Evolutionary conservation across 495 filamentous ascomycete genomes (phyloP), one percentile per base, ranked within the genome.

Genomic region (Lophium mytilinum): DNA sequence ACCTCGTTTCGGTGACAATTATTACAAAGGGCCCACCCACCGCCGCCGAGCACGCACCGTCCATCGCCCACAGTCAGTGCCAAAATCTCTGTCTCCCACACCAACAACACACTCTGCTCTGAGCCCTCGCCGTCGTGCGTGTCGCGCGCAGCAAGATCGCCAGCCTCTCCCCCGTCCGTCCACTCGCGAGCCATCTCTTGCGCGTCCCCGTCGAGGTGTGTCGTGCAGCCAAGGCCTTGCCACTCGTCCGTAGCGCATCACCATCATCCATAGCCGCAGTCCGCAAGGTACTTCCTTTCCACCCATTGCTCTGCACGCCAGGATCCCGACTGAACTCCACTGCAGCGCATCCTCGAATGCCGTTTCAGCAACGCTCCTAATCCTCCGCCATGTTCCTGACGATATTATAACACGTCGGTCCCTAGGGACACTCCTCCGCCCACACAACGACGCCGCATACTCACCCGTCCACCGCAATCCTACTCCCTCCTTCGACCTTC

Each of bases 401-500:
- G 37, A 55, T 50, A 37, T 71, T 66, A 71, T 72, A 72, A 60
- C 60, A 48, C 18, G 24, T 51, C 50, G 39, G 66, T 70, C 67
- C 69, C 63, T 59, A 65, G 70, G 70, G 69, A 68, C 65, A 61
- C 54, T 53, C 21, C 53, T 17, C 50, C 30, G 19, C 50, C 57
- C 41, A 35, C 30, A 17, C 24, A 21, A 36, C 14, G 45, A 12
- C 45, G n/a, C 24, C 18, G 6, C 34, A 37, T n/a, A 11, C 37
- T 18, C 14, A 18, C 45, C 17, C 14, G 9, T 24, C 12, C 15
- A 24, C 6, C 45, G 4, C 21, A 15, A 14, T 48, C 19, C 10
- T 9, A 52, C n/a, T 24, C 21, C 10, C 5, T 30, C 45, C 45
- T 48, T 5, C 18, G 18, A 1, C 14, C 15, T 45, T 17, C 14